Conservation (phyloP, 192 early-diverging fungal genomes). For the Mortierella claussenii region DNA sequence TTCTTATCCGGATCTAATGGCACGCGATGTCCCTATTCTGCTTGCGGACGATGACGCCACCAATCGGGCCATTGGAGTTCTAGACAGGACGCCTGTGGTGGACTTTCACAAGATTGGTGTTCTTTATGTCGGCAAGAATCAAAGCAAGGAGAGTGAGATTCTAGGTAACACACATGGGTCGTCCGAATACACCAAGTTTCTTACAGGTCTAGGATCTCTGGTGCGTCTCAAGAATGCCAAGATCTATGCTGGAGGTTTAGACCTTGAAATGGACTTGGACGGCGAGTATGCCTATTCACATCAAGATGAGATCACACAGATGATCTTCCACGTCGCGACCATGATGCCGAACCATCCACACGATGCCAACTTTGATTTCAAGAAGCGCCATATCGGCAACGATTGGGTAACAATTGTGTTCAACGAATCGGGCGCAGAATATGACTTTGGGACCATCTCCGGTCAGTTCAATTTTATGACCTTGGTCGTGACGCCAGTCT, state of each 20-base stretch:
- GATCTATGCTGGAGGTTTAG: constrained; percentile 89
- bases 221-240: constrained; percentile 72
- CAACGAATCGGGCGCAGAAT: constrained; percentile 87
- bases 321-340: constrained; percentile 93
- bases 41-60: constrained; percentile 84
- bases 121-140: constrained; percentile 88
- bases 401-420: constrained; percentile 96
- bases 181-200: constrained; percentile 85
- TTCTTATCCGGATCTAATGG: constrained; percentile 77
- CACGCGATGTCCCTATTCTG: constrained; percentile 63
- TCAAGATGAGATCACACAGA: constrained; percentile 85
- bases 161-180: constrained; percentile 90
- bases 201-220: constrained; percentile 83
- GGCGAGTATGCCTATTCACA: constrained; percentile 87
- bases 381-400: constrained; percentile 98
- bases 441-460: constrained; percentile 90
- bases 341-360: constrained; percentile 87
- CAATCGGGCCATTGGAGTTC: constrained; percentile 76
- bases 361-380: constrained; percentile 82
- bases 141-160: constrained; percentile 88
- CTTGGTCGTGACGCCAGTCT: constrained; percentile 87
- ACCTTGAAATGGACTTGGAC: constrained; percentile 84
- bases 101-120: constrained; percentile 98
- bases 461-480: constrained; percentile 97
- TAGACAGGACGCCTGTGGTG: constrained; percentile 89